phyloP scores from a whole-genome alignment of 176 grass and related monocot genomes.

The Carex myosuroides region DNA sequence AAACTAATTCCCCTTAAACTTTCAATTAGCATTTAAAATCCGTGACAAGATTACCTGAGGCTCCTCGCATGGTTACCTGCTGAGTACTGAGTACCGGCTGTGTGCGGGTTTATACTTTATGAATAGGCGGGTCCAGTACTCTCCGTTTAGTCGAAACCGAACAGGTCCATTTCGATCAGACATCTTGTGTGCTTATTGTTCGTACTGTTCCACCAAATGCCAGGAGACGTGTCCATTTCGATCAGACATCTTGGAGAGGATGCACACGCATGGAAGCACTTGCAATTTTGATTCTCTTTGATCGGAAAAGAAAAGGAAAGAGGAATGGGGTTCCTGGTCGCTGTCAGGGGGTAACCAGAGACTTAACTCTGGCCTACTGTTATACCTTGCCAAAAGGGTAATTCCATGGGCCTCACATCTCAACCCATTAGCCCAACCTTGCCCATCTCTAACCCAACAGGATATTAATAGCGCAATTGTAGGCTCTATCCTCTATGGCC shows the following conservation, averaged over 20 bases:
- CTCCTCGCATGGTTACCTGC: background rate
- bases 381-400: background rate
- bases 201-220: background rate
- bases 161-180: background rate
- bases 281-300: background rate
- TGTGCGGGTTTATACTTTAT: background rate
- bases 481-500: too few relatives aligned
- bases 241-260: background rate
- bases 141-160: background rate
- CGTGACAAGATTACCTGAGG: background rate
- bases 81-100: background rate
- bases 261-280: background rate
- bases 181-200: background rate
- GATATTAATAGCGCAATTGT: background rate
- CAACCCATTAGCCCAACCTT: background rate
- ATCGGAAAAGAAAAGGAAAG: background rate
- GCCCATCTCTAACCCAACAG: background rate
- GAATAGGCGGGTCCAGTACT: background rate
- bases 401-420: background rate
- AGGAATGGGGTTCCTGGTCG: background rate
- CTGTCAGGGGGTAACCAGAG: background rate
- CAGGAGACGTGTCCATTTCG: background rate
- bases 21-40: background rate
- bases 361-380: background rate
- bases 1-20: background rate